Evolutionary conservation across 2,329 filamentous ascomycete species (phyloP).

Genomic region (Orbilia brochopaga): DNA sequence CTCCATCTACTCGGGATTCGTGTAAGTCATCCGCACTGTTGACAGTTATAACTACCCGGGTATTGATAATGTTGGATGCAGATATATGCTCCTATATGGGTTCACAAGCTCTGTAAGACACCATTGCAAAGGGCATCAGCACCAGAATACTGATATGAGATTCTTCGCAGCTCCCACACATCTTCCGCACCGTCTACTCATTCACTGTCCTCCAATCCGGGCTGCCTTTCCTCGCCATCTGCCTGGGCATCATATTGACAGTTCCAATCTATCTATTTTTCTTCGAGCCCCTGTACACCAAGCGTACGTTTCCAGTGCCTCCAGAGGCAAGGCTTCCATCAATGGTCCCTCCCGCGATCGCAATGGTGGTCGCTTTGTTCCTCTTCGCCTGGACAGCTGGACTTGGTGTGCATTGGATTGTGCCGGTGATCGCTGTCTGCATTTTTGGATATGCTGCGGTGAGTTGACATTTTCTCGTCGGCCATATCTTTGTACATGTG

Average conservation of each 20-base stretch:
- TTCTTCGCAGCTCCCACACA: constrained; percentile 18
- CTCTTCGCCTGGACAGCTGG: constrained; percentile 33
- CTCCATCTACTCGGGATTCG: constrained; percentile 22
- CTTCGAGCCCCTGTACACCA: constrained; percentile 19
- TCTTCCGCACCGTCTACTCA: constrained; percentile 13
- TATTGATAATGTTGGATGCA: not conserved
- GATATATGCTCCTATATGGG: constrained; percentile 22
- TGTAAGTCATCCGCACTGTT: constrained; percentile 3
- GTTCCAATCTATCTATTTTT: constrained; percentile 14
- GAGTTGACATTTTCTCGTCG: constrained; percentile 1
- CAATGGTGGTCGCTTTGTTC: constrained; percentile 14
- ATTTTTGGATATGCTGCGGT: constrained; percentile 31
- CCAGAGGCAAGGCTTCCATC: constrained; percentile 22
- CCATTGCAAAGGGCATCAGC: not conserved
- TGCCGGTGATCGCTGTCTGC: constrained; percentile 9
- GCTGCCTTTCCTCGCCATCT: constrained; percentile 18
- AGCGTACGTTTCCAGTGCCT: not conserved
- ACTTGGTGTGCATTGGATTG: constrained; percentile 13
- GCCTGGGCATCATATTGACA: constrained; percentile 9
- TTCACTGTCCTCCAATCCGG: constrained; percentile 18
- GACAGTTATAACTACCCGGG: not conserved
- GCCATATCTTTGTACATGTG: not conserved
- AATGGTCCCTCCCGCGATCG: constrained; percentile 16
- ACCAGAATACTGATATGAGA: not conserved
- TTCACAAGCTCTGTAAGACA: constrained; percentile 25